Base-by-base conservation (phyloP, 306 rosid genomes). In the Quercus mongolica region DNA sequence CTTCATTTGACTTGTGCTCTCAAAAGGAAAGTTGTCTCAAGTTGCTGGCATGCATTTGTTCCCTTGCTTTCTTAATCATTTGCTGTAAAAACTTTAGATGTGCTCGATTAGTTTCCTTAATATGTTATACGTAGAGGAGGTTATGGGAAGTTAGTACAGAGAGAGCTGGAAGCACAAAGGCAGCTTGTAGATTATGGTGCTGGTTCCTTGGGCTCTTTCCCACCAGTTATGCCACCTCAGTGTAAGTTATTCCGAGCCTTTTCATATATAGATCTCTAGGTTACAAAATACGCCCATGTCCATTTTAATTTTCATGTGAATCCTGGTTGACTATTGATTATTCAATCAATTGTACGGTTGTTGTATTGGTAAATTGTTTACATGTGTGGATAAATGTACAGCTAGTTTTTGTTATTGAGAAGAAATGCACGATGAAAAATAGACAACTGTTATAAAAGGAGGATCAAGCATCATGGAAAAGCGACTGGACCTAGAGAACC, bases 171-270 rank as follows among this genome's bases (percentile, higher is more conserved):
- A 91, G 97, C 89, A 74, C 98, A 92, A 76, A 94, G 98, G 87
- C 92, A 90, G 82, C 97, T 94, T 83, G 98, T 92, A 58, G 99
- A 94, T 86, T 94, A 94, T 83, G 97, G 99, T 69, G 72, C 94
- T 80, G 99, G 97, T 78, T 94, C 98, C 52, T 88, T 94, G 93
- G 97, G 88, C 76, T 71, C 97, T 71, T 88, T 91, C 80, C 97
- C 91, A 3, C 92, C 94, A 11, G 93, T 82, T 80, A 79, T 91
- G 83, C 83, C 89, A 62, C 85, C 85, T 79, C 91, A 88, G 23
- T 91, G 98, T 94, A 86, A 90, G 97, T 89, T 79, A 80, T 70
- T 74, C 55, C 14, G 35, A 78, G 23, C 64, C 31, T 46, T 74
- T 74, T 70, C 63, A 10, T 85, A 23, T 67, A 30, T 59, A 44